Percentiles rank a stretch among this genome's conserved stretches.
These are phyloP conservation scores for Puccinia triticina DNA, from an alignment of 1,284 basidiomycete genomes.

Conservation along the genomic window DNA sequence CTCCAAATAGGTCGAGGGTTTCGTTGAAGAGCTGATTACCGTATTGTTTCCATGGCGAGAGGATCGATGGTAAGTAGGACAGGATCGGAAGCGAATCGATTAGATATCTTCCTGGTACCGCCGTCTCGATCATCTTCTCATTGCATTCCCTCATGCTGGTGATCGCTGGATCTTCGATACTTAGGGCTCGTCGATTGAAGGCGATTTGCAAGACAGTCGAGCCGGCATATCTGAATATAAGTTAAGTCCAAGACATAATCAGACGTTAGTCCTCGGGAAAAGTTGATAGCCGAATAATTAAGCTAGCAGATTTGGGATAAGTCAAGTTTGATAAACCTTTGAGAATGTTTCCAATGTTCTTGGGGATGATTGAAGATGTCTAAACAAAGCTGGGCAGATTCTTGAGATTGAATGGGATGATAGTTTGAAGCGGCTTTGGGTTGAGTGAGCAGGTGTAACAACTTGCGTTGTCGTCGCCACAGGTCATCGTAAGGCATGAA, in stretches of 20 bases:
- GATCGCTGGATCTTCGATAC: constrained; percentile 56
- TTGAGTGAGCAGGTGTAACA: constrained; percentile 55
- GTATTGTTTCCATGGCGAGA: constrained; percentile 57
- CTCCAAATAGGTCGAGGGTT: constrained; percentile 56
- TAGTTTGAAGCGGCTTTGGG: constrained; percentile 55
- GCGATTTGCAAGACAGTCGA: constrained; percentile 58
- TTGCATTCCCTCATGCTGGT: constrained; percentile 56
- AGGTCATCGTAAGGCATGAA: constrained; percentile 57
- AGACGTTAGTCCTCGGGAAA: neutral
- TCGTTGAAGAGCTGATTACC: constrained; percentile 53
- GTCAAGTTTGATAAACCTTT: constrained; percentile 48
- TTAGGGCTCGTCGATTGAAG: constrained; percentile 57
- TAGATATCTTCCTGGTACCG: constrained; percentile 56
- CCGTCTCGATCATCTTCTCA: constrained; percentile 56
- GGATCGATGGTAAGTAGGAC: constrained; percentile 54
- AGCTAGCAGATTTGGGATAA: neutral
- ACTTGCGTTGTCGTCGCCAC: constrained; percentile 56
- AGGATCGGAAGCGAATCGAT: constrained; percentile 58
- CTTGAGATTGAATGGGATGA: constrained; percentile 57
- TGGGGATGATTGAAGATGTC: constrained; percentile 55
- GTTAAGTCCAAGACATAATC: constrained; percentile 5
- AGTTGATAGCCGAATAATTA: neutral
- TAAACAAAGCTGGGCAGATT: constrained; percentile 55
- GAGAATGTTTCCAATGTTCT: constrained; percentile 57
- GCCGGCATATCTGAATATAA: constrained; percentile 55